phyloP scores from a whole-genome alignment of 495 filamentous ascomycete genomes.

The Cairneyella variabilis region DNA sequence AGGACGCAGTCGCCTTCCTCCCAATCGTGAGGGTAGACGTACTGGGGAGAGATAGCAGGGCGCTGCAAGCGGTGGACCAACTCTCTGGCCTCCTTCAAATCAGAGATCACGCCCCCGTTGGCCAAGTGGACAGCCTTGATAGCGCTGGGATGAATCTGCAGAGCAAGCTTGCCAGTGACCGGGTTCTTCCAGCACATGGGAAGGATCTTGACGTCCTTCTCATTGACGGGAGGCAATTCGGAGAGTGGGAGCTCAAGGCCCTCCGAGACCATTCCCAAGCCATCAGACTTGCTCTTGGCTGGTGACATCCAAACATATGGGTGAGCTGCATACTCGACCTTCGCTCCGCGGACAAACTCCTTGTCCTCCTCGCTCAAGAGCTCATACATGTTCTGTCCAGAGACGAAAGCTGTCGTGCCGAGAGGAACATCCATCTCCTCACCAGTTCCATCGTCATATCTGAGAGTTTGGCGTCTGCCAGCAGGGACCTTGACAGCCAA shows the following conservation, averaged over 20 bases:
- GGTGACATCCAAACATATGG: slow-evolving; percentile 75
- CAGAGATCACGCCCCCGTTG: slow-evolving; percentile 62
- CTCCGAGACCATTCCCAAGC: slow-evolving; percentile 63
- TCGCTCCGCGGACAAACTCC: slow-evolving; percentile 57
- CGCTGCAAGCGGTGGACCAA: slow-evolving; percentile 64
- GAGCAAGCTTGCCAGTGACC: slow-evolving; percentile 58
- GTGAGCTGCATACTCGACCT: slow-evolving; percentile 71
- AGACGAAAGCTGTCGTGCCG: slow-evolving; percentile 73
- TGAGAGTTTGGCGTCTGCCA: slow-evolving; percentile 58
- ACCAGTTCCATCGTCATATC: slow-evolving; percentile 68
- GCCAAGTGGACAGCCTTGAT: slow-evolving; percentile 58
- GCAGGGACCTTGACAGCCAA: slow-evolving; percentile 63
- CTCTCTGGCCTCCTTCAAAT: slow-evolving; percentile 59
- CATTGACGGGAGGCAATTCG: slow-evolving; percentile 59
- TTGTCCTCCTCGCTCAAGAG: slow-evolving; percentile 59
- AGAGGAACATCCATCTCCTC: slow-evolving; percentile 65
- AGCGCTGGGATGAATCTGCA: slow-evolving; percentile 67
- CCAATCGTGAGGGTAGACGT: slow-evolving; percentile 73
- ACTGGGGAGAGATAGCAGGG: slow-evolving; percentile 62
- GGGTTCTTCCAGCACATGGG: slow-evolving; percentile 74
- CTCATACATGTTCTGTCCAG: slow-evolving; percentile 62
- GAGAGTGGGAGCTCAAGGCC: slow-evolving; percentile 49
- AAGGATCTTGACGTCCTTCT: slow-evolving; percentile 61
- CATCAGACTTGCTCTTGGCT: slow-evolving; percentile 59
- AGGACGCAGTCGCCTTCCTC: slow-evolving; percentile 68